A percentile compares a stretch with the other conserved stretches of the same genome.
Evolutionary conservation across 2,329 filamentous ascomycete species (phyloP).

Genomic region (Chalaropsis thielavioides): DNA sequence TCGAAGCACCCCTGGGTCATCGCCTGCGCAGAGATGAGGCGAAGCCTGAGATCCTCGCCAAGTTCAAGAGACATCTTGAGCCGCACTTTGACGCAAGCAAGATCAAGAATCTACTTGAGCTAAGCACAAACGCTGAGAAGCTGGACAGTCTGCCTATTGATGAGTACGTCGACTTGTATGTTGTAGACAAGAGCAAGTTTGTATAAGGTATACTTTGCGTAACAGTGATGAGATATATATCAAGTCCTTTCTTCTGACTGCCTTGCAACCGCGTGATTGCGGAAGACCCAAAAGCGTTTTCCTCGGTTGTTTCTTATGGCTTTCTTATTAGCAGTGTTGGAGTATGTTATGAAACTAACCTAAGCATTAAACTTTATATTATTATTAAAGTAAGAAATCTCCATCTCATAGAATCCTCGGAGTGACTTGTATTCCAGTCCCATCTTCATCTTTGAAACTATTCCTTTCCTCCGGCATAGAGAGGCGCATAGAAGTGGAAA

Average conservation of each 20-base stretch:
- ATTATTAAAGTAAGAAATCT: neutral
- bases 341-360: neutral
- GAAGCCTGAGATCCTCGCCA: slow-evolving; percentile 89
- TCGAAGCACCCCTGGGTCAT: slow-evolving; percentile 92
- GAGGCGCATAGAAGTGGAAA: neutral
- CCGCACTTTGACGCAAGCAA: slow-evolving; percentile 65
- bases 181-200: slow-evolving; percentile 37
- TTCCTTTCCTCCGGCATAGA: neutral
- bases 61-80: slow-evolving; percentile 84
- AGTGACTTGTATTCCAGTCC: neutral
- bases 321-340: neutral
- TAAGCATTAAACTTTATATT: neutral
- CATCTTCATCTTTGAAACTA: neutral
- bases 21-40: slow-evolving; percentile 83
- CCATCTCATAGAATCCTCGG: neutral
- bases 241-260: too few species aligned
- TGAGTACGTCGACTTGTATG: slow-evolving; percentile 80
- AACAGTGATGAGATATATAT: neutral
- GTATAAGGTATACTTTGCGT: neutral
- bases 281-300: neutral
- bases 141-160: slow-evolving; percentile 75
- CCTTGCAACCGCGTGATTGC: too few species aligned
- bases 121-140: slow-evolving; percentile 60
- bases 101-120: slow-evolving; percentile 65
- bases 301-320: neutral